phyloP scores from a whole-genome alignment of 2,329 filamentous ascomycete genomes.

The Epichloe sylvatica region DNA sequence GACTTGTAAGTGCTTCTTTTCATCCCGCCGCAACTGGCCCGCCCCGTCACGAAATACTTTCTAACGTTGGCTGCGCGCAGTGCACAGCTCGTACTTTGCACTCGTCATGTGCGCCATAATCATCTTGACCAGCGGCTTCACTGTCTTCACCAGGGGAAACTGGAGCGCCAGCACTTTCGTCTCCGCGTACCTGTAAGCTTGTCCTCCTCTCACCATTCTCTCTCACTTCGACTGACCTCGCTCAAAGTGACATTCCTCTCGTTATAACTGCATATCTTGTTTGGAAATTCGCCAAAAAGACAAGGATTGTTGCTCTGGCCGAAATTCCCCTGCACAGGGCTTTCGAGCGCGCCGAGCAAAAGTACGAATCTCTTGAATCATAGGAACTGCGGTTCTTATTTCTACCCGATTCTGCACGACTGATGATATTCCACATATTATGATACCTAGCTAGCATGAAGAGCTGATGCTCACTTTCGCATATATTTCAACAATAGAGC shows the following conservation, averaged over 20 bases:
- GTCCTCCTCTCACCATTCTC: background rate
- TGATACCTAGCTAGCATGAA: background rate
- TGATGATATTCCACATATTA: background rate
- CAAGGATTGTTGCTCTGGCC: slow-evolving; percentile 36
- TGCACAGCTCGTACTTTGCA: slow-evolving; percentile 45
- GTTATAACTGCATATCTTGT: slow-evolving; percentile 41
- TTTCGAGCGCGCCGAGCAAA: slow-evolving; percentile 30
- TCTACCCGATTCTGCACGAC: background rate
- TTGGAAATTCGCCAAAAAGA: slow-evolving; percentile 54
- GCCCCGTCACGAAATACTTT: background rate
- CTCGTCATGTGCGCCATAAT: slow-evolving; percentile 49
- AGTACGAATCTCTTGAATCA: slow-evolving; percentile 4
- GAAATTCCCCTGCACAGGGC: slow-evolving; percentile 39
- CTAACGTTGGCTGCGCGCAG: slow-evolving; percentile 18
- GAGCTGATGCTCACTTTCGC: background rate
- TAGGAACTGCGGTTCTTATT: slow-evolving; percentile 1
- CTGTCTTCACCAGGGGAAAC: slow-evolving; percentile 44
- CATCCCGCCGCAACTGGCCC: background rate
- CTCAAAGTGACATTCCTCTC: slow-evolving; percentile 42
- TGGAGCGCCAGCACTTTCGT: slow-evolving; percentile 45
- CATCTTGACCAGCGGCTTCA: slow-evolving; percentile 56
- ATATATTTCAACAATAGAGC: background rate
- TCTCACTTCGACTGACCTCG: background rate
- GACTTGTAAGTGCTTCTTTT: slow-evolving; percentile 33
- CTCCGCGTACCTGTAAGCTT: slow-evolving; percentile 46